Evolutionary conservation across 768 basidiomycete genomes (phyloP), one percentile per base, ranked within the genome.

Genomic region (Cyclocybe cylindracea): DNA sequence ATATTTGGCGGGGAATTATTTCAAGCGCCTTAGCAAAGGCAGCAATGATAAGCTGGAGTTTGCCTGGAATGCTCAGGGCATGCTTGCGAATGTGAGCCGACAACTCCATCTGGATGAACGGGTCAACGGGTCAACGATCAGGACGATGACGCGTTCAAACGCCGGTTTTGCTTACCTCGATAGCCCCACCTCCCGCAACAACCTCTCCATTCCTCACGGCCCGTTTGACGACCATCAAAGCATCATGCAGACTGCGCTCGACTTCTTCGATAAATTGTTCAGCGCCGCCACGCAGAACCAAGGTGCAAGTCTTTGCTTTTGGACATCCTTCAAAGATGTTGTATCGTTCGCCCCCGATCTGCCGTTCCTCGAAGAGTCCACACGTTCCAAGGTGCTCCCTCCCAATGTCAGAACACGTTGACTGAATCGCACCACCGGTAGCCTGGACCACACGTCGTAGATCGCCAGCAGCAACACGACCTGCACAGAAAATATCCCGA

Each of bases 221-320:
- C 46, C 97, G 81, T 72, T 97, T 97, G 39, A 99, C 97, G n/a
- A 99, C 95, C 95, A 98, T 98, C 62, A 98, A 93, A 2, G 96
- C 95, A 66, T 99, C 97, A 65, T 99, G 96, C 59, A 99, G 71
- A 83, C 92, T 94, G 50, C 97, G 77, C 70, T 98, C 96, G 7
- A 98, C 95, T 70, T 98, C 97, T 65, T 94, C 94, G 55, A 98
- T 98, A 70, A 99, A 98, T 68, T 99, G 97, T 64, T 98, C 95
- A 0, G 97, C 97, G 29, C 97, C 97, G 52, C 97, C 97, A 46
- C 97, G 83, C 53, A 99, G 84, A 18, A 99, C 70, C 6, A 99
- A 73, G 11, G 97, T 98, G 68, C 97, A 98, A 1, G 96, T 98
- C 72, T 93, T 94, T 8, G 96, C 91, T 70, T 90, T 87, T 32